Percentiles rank a stretch among this genome's conserved stretches.
phyloP scores from a whole-genome alignment of 2,329 filamentous ascomycete species.

The Plenodomus biglobosus region DNA sequence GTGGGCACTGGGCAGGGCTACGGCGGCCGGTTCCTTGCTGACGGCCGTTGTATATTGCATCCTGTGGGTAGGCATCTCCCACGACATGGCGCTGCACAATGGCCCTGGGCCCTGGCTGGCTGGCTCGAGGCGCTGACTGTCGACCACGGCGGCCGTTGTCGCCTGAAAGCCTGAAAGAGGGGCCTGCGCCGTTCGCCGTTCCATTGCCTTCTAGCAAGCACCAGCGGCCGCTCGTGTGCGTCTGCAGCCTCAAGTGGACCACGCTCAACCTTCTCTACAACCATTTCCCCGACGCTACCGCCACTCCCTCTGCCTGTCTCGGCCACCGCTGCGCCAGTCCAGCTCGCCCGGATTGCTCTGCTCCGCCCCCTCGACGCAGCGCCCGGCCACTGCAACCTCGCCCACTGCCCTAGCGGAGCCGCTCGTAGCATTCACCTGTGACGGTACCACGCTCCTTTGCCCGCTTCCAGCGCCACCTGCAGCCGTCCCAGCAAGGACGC shows the following conservation, averaged over 20 bases:
- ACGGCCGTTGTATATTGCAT: no score
- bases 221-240: slow-evolving; percentile 6
- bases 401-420: neutral
- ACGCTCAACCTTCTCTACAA: slow-evolving; percentile 10
- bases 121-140: neutral
- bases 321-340: slow-evolving; percentile 23
- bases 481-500: slow-evolving; percentile 38
- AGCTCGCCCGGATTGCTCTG: no score
- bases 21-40: no score
- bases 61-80: neutral
- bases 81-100: neutral
- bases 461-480: slow-evolving; percentile 38
- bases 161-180: slow-evolving; percentile 24
- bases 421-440: slow-evolving; percentile 15
- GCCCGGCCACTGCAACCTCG: slow-evolving; percentile 4
- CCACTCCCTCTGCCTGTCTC: slow-evolving; percentile 18
- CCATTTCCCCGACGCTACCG: slow-evolving; percentile 12
- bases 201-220: slow-evolving; percentile 32
- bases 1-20: no score
- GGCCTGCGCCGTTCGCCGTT: slow-evolving; percentile 24
- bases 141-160: slow-evolving; percentile 9
- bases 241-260: slow-evolving; percentile 3
- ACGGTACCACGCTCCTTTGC: slow-evolving; percentile 38
- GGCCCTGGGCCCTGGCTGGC: slow-evolving; percentile 6
- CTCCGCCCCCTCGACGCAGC: slow-evolving; percentile 5